Conservation (phyloP, 2,329 filamentous ascomycete species). For the Microsporum ferrugineum region DNA sequence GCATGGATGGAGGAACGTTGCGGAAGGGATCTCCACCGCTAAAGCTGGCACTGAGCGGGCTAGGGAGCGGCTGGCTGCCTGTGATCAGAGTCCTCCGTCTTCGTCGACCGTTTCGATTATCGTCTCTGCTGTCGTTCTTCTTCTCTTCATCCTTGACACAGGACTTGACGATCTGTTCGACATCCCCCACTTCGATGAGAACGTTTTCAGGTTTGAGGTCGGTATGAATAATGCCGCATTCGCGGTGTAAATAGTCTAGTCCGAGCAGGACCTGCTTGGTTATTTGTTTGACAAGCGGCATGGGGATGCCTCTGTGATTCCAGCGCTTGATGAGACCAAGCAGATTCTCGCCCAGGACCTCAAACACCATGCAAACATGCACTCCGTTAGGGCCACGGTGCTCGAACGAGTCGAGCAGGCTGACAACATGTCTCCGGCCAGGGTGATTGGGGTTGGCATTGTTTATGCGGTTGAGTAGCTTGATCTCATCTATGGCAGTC, state of each 20-base stretch:
- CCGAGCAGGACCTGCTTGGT: constrained; percentile 95
- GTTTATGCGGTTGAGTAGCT: constrained; percentile 92
- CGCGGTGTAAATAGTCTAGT: constrained; percentile 88
- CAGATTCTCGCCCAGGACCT: constrained; percentile 90
- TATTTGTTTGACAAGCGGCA: constrained; percentile 95
- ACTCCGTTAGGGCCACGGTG: constrained; percentile 94
- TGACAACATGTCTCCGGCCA: constrained; percentile 89
- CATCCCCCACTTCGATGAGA: constrained; percentile 94
- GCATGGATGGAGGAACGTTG: constrained; percentile 44
- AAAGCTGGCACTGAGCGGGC: constrained; percentile 86
- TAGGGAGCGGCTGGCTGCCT: constrained; percentile 89
- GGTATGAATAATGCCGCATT: constrained; percentile 98
- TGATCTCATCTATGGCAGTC: constrained; percentile 97
- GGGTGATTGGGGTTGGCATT: constrained; percentile 90
- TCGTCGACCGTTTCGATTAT: constrained; percentile 81
- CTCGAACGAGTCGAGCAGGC: constrained; percentile 90
- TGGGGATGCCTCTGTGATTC: constrained; percentile 95
- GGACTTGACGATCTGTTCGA: constrained; percentile 95
- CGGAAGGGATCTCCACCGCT: constrained; percentile 60
- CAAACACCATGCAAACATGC: constrained; percentile 98
- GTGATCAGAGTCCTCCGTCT: constrained; percentile 89
- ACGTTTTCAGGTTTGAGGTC: constrained; percentile 97
- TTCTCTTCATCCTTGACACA: constrained; percentile 67
- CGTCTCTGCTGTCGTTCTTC: constrained; percentile 62
- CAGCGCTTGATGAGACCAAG: constrained; percentile 93